A percentile compares a stretch with the other conserved stretches of the same genome.
Conservation (phyloP, 2,329 filamentous ascomycete species). For the Neonectria sp. region DNA sequence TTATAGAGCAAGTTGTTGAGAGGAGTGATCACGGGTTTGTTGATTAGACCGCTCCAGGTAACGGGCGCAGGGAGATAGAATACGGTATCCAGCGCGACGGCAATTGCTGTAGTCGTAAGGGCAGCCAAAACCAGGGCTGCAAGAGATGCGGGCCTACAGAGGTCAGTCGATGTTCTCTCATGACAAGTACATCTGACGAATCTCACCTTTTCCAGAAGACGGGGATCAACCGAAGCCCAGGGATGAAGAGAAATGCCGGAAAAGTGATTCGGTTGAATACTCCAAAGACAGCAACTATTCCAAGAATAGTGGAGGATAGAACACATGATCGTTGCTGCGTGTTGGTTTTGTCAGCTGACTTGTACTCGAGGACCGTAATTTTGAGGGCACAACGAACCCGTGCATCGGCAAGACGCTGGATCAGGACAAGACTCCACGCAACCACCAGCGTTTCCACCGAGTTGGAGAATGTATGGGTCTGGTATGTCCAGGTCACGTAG, state of each 20-base stretch:
- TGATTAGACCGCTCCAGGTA: conserved; percentile 75
- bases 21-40: conserved; percentile 79
- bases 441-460: conserved; percentile 95
- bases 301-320: conserved; percentile 82
- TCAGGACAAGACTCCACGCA: conserved; percentile 92
- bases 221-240: conserved; percentile 85
- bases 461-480: conserved; percentile 98
- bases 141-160: conserved; percentile 70
- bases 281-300: conserved; percentile 86
- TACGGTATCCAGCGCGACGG: conserved; percentile 85
- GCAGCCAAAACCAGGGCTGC: conserved; percentile 76
- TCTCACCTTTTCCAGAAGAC: conserved; percentile 86
- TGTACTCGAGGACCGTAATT: conserved; percentile 14
- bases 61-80: conserved; percentile 81
- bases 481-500: conserved; percentile 99
- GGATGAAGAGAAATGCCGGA: conserved; percentile 90
- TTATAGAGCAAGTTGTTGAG: conserved; percentile 87
- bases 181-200: conserved; percentile 39
- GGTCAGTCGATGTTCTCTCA: conserved; percentile 41
- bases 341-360: conserved; percentile 45
- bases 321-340: conserved; percentile 80
- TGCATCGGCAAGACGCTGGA: conserved; percentile 85
- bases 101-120: conserved; percentile 77
- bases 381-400: conserved; percentile 69
- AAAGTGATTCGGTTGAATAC: conserved; percentile 98